These are phyloP conservation scores for Sarocladium strictum DNA, from an alignment of 2,329 filamentous ascomycete genomes.

Conservation along the genomic window DNA sequence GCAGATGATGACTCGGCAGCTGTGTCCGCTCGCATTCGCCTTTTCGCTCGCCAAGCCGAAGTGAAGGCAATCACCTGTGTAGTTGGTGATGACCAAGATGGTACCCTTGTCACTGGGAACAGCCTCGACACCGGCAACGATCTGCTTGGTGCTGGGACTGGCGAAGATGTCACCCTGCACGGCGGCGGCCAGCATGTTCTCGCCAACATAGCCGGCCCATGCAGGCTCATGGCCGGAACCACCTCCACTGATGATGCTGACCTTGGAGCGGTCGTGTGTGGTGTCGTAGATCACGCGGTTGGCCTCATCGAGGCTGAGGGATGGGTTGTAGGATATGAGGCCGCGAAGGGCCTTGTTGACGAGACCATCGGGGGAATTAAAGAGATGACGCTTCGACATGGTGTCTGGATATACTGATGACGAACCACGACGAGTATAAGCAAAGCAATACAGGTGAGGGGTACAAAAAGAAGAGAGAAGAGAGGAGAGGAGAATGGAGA, in stretches of 20 bases:
- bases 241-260: slow-evolving; percentile 48
- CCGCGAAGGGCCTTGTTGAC: slow-evolving; percentile 46
- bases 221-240: slow-evolving; percentile 56
- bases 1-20: slow-evolving; percentile 52
- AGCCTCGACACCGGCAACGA: slow-evolving; percentile 50
- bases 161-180: slow-evolving; percentile 60
- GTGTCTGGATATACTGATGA: not conserved
- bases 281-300: slow-evolving; percentile 48
- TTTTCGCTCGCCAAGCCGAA: slow-evolving; percentile 55
- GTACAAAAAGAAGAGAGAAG: not conserved
- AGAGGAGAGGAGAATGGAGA: not conserved
- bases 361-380: slow-evolving; percentile 45
- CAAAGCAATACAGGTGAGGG: not conserved
- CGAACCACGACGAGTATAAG: not conserved
- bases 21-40: slow-evolving; percentile 47
- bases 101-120: slow-evolving; percentile 49
- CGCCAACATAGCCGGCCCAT: slow-evolving; percentile 58
- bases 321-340: slow-evolving; percentile 47
- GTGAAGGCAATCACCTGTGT: slow-evolving; percentile 58
- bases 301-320: slow-evolving; percentile 40
- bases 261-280: slow-evolving; percentile 34
- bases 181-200: slow-evolving; percentile 54
- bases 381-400: slow-evolving; percentile 50
- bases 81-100: slow-evolving; percentile 58
- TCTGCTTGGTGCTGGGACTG: slow-evolving; percentile 57